Base-by-base conservation (phyloP, 2,329 filamentous ascomycete genomes). In the Colletotrichum truncatum region DNA sequence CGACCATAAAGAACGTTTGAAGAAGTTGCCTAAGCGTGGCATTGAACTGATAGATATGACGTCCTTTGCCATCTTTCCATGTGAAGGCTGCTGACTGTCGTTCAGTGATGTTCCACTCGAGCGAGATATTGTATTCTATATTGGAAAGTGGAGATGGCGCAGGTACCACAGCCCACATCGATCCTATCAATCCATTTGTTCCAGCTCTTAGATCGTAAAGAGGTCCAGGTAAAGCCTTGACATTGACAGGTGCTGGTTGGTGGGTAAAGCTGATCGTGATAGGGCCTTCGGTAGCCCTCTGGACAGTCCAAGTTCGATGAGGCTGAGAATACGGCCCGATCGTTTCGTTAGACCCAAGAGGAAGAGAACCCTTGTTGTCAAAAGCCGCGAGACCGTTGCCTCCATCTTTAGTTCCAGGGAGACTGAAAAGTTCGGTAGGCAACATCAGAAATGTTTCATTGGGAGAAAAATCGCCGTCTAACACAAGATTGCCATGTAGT, bases 281-380 rank as follows among this genome's bases (percentile, higher is more conserved):
- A 1, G 48, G 48, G 11, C 57, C 57, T 18, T 52, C 28, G 10
- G 57, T 61, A 8, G 46, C 57, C 46, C 57, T 53, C n/a, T 53
- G 16, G 0, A 38, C 25, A 5, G 23, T 46, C 48, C 48, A 61
- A 16, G 12, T 9, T 21, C 45, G 57, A 16, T 16, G 45, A 6
- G 48, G 57, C 12, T 45, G 25, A 7, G 8, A 25, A 53, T 2
- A 49, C 16, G 14, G 48, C 48, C 28, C 10, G 14, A 3, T 18
- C 18, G 7, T 49, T n/a, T 54, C 26, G 21, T 53, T 41, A 16
- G 62, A 46, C 23, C 56, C 55, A 21, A 67, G 60, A 16, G 51
- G 3, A 43, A 68, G 30, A 9, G 48, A n/a, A 25, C 67, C 41
- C 51, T 54, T 32, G 41, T 67, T 26, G 10, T 55, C 57, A 11